Conservation (phyloP, 2,329 filamentous ascomycete species). For the Colletotrichum karsti region DNA sequence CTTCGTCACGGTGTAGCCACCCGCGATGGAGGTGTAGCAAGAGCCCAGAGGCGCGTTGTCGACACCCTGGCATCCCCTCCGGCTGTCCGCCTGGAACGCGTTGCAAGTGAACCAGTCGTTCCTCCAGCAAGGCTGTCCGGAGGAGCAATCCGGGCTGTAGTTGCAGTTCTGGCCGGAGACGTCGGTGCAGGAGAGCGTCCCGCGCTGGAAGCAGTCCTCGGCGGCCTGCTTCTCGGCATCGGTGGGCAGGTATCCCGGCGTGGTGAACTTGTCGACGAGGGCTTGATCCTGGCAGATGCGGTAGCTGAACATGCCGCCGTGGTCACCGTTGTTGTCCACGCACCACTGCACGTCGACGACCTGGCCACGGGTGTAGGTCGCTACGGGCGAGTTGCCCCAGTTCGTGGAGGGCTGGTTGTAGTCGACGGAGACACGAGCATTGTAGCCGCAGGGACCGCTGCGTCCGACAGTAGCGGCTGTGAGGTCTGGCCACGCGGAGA, state of each 20-base stretch:
- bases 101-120: constrained; percentile 66
- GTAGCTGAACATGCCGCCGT: constrained; percentile 65
- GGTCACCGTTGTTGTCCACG: constrained; percentile 64
- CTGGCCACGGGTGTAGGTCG: constrained; percentile 54
- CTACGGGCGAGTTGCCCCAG: constrained; percentile 54
- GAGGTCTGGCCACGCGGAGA: constrained; percentile 58
- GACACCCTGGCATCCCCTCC: constrained; percentile 54
- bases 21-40: constrained; percentile 60
- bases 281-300: constrained; percentile 61
- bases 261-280: constrained; percentile 58
- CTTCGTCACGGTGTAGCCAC: constrained; percentile 62
- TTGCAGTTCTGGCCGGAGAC: constrained; percentile 57
- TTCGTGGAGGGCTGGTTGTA: constrained; percentile 55
- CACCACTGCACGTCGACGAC: constrained; percentile 62
- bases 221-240: constrained; percentile 60
- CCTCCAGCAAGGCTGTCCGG: constrained; percentile 52
- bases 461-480: constrained; percentile 53
- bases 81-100: constrained; percentile 45
- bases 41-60: constrained; percentile 52
- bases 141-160: constrained; percentile 56
- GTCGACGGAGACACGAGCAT: constrained; percentile 60
- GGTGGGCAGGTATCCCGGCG: constrained; percentile 55
- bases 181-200: constrained; percentile 57
- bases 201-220: constrained; percentile 60
- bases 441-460: constrained; percentile 62